phyloP scores from a whole-genome alignment of 1,284 basidiomycete genomes.

The Sporisorium scitamineum region DNA sequence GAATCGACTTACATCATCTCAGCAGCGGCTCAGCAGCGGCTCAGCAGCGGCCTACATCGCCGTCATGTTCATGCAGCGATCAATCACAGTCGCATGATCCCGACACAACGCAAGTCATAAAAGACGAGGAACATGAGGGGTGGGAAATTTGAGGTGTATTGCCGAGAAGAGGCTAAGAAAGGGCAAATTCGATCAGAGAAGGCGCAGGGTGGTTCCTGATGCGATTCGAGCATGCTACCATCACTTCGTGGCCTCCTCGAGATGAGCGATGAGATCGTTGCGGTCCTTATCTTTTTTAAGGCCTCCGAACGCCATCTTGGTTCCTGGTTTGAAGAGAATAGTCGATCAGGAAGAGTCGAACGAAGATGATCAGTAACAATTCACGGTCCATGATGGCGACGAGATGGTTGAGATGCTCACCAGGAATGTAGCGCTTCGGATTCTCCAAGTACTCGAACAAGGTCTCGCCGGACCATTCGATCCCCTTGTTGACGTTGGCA shows the following conservation, averaged over 20 bases:
- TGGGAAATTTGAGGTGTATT: not conserved
- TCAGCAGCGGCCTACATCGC: no score
- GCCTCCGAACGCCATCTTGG: slow-evolving; percentile 58
- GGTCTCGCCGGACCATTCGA: slow-evolving; percentile 85
- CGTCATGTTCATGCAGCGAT: no score
- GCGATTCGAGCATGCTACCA: not conserved
- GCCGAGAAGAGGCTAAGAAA: not conserved
- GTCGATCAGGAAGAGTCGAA: not conserved
- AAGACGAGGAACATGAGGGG: not conserved
- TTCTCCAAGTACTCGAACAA: slow-evolving; percentile 94
- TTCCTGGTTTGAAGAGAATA: not conserved
- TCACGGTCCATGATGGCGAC: no score
- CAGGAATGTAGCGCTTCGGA: slow-evolving; percentile 73
- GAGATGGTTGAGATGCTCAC: slow-evolving; percentile 24
- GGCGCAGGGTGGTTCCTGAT: not conserved
- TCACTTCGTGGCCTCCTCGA: slow-evolving; percentile 4
- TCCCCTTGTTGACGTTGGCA: slow-evolving; percentile 90
- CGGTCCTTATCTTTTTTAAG: slow-evolving; percentile 68
- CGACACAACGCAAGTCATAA: not conserved
- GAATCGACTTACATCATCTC: no score
- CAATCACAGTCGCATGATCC: not conserved
- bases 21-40: no score
- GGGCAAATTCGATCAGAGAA: not conserved
- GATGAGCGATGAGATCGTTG: slow-evolving; percentile 61
- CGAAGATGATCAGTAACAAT: no score